A percentile compares a stretch with the other conserved stretches of the same genome.
These are phyloP conservation scores for Xylaria multiplex DNA, from an alignment of 2,329 filamentous ascomycete species.

Conservation along the genomic window DNA sequence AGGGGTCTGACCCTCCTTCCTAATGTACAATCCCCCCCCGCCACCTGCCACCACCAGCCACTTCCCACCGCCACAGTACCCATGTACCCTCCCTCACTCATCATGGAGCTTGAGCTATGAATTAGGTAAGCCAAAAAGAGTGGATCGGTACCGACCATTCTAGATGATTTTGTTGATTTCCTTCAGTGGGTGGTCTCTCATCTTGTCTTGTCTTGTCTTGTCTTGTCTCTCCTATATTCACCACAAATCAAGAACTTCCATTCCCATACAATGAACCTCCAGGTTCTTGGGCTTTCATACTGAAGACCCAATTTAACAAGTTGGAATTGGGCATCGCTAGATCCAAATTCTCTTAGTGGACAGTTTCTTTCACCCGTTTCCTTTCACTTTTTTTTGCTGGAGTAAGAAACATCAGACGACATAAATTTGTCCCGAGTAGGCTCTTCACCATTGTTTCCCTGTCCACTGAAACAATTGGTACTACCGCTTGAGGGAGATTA, in stretches of 20 bases:
- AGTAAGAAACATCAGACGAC: conserved; percentile 7
- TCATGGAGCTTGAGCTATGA: background rate
- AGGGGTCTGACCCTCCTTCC: no score
- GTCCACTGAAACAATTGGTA: background rate
- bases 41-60: no score
- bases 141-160: conserved; percentile 6
- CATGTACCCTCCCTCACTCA: background rate
- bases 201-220: background rate
- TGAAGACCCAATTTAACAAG: conserved; percentile 4
- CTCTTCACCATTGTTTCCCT: conserved; percentile 3
- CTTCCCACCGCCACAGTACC: no score
- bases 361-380: background rate
- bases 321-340: background rate
- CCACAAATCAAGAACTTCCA: background rate
- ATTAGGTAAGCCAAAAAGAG: conserved; percentile 1
- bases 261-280: background rate
- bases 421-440: background rate
- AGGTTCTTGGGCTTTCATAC: conserved; percentile 9
- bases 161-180: background rate
- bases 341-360: conserved; percentile 11
- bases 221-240: no score
- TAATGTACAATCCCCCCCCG: no score
- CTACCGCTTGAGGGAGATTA: background rate
- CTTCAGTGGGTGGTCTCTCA: background rate
- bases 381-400: background rate